Conservation (phyloP, 148 eudicot genomes). For the Persicaria maculosa region DNA sequence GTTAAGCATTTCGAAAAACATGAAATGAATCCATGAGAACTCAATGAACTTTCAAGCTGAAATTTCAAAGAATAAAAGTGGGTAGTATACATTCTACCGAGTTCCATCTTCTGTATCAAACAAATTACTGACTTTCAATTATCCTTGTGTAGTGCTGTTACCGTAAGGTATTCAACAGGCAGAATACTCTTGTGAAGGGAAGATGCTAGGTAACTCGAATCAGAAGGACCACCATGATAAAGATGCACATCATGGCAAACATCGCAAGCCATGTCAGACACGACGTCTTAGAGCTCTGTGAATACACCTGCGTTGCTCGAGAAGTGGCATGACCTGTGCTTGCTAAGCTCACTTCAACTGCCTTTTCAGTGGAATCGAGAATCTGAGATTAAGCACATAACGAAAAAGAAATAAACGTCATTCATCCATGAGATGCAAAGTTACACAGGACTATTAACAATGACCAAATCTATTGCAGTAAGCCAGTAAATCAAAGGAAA, state of each 20-base stretch:
- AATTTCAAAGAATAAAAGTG: too few species aligned
- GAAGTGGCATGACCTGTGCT: slow-evolving; percentile 69
- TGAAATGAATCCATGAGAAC: too few species aligned
- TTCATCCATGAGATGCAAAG: neutral
- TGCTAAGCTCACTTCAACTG: slow-evolving; percentile 88
- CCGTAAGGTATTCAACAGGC: too few species aligned
- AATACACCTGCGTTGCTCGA: slow-evolving; percentile 53
- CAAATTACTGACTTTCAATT: too few species aligned
- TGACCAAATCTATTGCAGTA: neutral
- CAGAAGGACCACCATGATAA: slow-evolving; percentile 85
- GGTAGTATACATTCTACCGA: too few species aligned
- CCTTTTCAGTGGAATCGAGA: slow-evolving; percentile 90
- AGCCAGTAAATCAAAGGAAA: neutral
- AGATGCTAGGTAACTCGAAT: slow-evolving; percentile 64
- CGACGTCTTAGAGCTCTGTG: slow-evolving; percentile 65
- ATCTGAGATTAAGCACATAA: slow-evolving; percentile 35
- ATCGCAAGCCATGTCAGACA: slow-evolving; percentile 82
- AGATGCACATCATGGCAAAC: slow-evolving; percentile 59
- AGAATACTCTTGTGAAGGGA: neutral
- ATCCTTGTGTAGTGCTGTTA: too few species aligned
- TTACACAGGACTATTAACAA: neutral
- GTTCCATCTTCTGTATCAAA: too few species aligned
- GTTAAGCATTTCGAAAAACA: too few species aligned
- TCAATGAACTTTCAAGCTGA: too few species aligned
- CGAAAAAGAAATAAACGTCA: neutral